Evolutionary conservation across 106 monocot species (phyloP), one percentile per base, ranked within the genome.

Genomic region (Hemerocallis citrina): DNA sequence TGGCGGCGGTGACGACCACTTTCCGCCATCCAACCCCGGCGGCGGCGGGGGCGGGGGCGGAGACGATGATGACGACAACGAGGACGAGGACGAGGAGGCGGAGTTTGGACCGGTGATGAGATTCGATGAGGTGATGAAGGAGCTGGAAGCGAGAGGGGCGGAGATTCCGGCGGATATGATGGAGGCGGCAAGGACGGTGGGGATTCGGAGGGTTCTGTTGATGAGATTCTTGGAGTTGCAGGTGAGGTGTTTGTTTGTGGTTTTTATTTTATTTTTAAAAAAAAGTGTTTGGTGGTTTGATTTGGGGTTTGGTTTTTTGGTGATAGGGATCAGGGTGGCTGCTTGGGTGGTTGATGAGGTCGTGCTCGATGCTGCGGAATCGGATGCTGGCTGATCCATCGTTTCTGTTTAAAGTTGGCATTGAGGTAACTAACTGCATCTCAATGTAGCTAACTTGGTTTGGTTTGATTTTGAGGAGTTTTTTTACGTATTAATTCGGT

Each of bases 371-470:
- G 77, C 67, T 92, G 34, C 77, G 92, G 11, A 68, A 81, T 43
- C 77, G 92, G 20, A 92, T 92, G 92, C 83, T 92, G 12, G 87
- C 83, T 8, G 92, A 92, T 59, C 92, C 75, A 0, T 68, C 80
- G 9, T 87, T 92, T 41, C 82, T 92, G 44, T 92, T 92, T 45
- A 92, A 92, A 78, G 76, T 92, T 56, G 92, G 80, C 36, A 78
- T 73, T 0, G 92, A 92, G 92, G 92, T 92, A 47, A 59, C 57
- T 43, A 22, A 16, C 34, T 68, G 20, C n/a, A n/a, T n/a, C n/a
- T n/a, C n/a, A n/a, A n/a, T n/a, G n/a, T n/a, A n/a, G n/a, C n/a
- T n/a, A n/a, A n/a, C n/a, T 34, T 60, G 47, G 6, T 38, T 15
- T 17, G 33, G 3, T 15, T 35, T 47, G 34, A 30, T 45, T 46